Evolutionary conservation across 768 basidiomycete species (phyloP).

Genomic region (Boletus vinaceobasis): DNA sequence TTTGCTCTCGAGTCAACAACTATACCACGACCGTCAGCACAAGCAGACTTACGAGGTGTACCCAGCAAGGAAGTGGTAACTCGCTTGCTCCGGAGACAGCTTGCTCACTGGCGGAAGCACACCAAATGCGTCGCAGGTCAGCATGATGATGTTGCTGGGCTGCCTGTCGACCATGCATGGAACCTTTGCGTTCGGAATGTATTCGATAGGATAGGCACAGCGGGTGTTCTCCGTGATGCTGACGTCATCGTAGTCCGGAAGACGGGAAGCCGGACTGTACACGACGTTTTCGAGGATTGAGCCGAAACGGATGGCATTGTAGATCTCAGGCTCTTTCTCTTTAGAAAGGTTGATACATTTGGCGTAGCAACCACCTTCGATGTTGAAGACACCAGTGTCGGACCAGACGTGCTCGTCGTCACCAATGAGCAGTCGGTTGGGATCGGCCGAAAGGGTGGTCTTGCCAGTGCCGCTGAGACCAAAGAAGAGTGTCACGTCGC

Average conservation of each 20-base stretch:
- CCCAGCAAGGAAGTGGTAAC: constrained; percentile 96
- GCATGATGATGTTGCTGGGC: constrained; percentile 93
- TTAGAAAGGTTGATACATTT: constrained; percentile 95
- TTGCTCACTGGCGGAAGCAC: constrained; percentile 95
- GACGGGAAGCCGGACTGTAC: constrained; percentile 79
- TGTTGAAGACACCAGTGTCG: constrained; percentile 98
- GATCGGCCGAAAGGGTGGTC: constrained; percentile 97
- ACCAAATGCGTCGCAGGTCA: constrained; percentile 98
- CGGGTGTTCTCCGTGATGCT: constrained; percentile 99
- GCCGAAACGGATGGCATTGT: constrained; percentile 90
- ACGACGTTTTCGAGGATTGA: constrained; percentile 99
- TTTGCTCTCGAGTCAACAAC: constrained; percentile 18
- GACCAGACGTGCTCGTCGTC: constrained; percentile 99
- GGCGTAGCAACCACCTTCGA: constrained; percentile 99
- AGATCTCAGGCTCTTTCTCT: constrained; percentile 99
- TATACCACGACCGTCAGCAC: background rate
- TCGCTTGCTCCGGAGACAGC: constrained; percentile 90
- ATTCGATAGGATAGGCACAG: constrained; percentile 98
- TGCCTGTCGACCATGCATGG: constrained; percentile 86
- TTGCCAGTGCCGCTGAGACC: constrained; percentile 98
- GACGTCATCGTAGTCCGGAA: constrained; percentile 93
- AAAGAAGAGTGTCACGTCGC: constrained; percentile 97
- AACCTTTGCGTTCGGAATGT: constrained; percentile 91
- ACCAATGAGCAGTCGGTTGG: constrained; percentile 89
- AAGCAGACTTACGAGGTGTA: constrained; percentile 74